A percentile compares a stretch with the other conserved stretches of the same genome.
Conservation (phyloP, 768 basidiomycete genomes). For the Lentinula guzmanii region DNA sequence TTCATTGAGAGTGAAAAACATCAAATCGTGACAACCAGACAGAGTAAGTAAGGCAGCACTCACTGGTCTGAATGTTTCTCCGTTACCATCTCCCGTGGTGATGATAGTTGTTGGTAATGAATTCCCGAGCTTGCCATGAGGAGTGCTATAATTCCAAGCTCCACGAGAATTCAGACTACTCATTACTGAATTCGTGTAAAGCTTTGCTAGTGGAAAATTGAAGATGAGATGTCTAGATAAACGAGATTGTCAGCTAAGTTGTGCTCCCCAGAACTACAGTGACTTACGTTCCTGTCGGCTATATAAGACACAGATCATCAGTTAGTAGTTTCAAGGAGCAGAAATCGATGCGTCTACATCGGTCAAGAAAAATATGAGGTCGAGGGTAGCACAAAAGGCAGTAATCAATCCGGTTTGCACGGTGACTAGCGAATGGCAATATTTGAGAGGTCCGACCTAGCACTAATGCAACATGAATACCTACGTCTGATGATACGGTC, state of each 20-base stretch:
- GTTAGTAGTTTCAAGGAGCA: neutral
- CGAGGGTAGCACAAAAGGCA: constrained; percentile 22
- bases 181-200: constrained; percentile 31
- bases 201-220: constrained; percentile 28
- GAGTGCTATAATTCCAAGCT: constrained; percentile 18
- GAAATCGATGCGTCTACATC: neutral
- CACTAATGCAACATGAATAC: neutral
- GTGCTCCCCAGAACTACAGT: too few relatives aligned
- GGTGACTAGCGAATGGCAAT: constrained; percentile 16
- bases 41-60: neutral
- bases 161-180: constrained; percentile 27
- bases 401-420: constrained; percentile 30
- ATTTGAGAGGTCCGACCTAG: neutral
- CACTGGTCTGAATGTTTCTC: neutral
- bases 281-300: constrained; percentile 11
- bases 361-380: constrained; percentile 23
- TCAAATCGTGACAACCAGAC: neutral
- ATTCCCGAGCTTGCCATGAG: neutral
- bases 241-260: too few relatives aligned
- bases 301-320: neutral
- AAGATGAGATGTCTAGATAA: constrained; percentile 22
- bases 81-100: neutral
- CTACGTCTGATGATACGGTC: constrained; percentile 29
- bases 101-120: neutral
- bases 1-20: neutral